Conservation (phyloP, 1,139 yeast species). For the Petasospora rhodanensis region DNA sequence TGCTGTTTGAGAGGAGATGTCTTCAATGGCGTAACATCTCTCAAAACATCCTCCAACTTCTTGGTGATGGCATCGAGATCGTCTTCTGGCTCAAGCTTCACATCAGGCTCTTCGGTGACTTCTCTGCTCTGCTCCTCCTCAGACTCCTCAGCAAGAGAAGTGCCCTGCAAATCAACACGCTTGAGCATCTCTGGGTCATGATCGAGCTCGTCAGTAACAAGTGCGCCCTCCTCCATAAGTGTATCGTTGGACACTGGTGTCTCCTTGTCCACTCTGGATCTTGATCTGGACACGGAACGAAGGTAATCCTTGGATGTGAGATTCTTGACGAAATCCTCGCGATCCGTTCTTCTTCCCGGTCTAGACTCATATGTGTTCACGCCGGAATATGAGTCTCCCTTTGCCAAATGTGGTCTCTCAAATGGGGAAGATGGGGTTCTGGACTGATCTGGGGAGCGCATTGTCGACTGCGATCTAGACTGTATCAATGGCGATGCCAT, state of each 20-base stretch:
- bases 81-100: conserved; percentile 7
- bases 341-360: conserved; percentile 14
- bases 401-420: conserved; percentile 53
- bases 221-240: conserved; percentile 35
- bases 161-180: conserved; percentile 12
- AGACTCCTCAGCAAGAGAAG: conserved; percentile 8
- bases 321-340: conserved; percentile 13
- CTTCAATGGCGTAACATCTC: too few species aligned
- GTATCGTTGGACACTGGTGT: conserved; percentile 25
- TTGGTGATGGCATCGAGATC: conserved; percentile 10
- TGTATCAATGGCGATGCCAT: conserved; percentile 43
- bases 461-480: conserved; percentile 29
- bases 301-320: conserved; percentile 34
- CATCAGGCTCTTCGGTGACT: neutral
- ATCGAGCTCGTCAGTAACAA: conserved; percentile 27
- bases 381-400: conserved; percentile 62
- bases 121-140: conserved; percentile 3
- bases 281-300: conserved; percentile 58
- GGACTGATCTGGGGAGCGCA: conserved; percentile 26
- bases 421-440: too few species aligned
- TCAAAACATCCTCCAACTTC: conserved; percentile 14
- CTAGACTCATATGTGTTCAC: conserved; percentile 24
- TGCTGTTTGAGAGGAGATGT: too few species aligned
- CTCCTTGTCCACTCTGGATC: conserved; percentile 41
- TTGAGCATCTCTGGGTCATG: conserved; percentile 15